Percentiles rank a stretch among this genome's conserved stretches.
These are phyloP conservation scores for Leccinum broughii DNA, from an alignment of 768 basidiomycete genomes.

Conservation along the genomic window DNA sequence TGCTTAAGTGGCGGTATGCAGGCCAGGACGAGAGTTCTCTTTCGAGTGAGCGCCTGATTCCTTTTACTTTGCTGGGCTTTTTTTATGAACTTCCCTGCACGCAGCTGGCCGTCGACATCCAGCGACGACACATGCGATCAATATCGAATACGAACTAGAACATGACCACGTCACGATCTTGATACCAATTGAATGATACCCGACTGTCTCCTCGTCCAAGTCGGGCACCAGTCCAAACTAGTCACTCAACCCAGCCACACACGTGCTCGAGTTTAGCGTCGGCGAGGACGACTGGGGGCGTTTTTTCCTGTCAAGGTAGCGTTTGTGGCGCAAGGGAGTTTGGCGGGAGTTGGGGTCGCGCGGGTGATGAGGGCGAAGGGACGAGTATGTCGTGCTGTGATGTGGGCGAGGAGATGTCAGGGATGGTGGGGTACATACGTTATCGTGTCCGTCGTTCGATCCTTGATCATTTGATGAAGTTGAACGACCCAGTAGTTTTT, in stretches of 20 bases:
- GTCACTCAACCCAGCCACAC: constrained; percentile 76
- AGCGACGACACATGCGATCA: constrained; percentile 94
- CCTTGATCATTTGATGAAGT: too few species aligned
- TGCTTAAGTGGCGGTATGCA: constrained; percentile 94
- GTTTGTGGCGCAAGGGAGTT: constrained; percentile 52
- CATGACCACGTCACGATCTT: constrained; percentile 80
- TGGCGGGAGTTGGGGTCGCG: constrained; percentile 73
- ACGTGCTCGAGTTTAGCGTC: constrained; percentile 84
- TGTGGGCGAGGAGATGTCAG: not conserved
- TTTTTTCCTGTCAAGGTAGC: constrained; percentile 81
- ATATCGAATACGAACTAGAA: constrained; percentile 96
- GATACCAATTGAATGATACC: constrained; percentile 87
- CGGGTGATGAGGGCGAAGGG: constrained; percentile 54
- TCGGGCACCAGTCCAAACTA: constrained; percentile 66
- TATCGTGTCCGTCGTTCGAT: too few species aligned
- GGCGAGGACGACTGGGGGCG: constrained; percentile 77
- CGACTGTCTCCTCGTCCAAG: constrained; percentile 51
- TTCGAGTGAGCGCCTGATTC: constrained; percentile 62
- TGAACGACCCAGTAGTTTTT: too few species aligned
- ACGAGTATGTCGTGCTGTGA: constrained; percentile 58
- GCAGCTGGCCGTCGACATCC: constrained; percentile 82
- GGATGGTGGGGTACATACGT: too few species aligned
- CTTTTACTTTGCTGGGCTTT: not conserved
- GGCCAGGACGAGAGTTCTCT: constrained; percentile 83
- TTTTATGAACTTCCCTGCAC: too few species aligned